Percentiles rank a stretch among this genome's conserved stretches.
Conservation (phyloP, 2,329 filamentous ascomycete genomes). For the Aspergillus quadricinctus region DNA sequence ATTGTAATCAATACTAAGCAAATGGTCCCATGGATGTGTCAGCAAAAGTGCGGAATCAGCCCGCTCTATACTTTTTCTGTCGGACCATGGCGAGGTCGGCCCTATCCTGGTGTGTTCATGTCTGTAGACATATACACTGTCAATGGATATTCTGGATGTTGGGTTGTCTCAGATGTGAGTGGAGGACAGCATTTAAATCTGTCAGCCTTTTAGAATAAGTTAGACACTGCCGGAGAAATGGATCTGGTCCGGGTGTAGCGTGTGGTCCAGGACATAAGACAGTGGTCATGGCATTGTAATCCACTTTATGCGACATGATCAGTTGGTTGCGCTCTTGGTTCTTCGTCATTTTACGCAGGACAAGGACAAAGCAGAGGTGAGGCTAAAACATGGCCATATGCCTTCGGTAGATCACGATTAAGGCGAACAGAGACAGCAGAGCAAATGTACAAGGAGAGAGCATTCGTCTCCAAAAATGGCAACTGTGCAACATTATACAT, state of each 20-base stretch:
- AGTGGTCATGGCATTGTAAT: neutral
- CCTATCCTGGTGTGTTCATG: neutral
- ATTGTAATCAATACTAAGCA: constrained; percentile 4
- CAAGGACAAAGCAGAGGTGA: neutral
- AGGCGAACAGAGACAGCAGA: neutral
- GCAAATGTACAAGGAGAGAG: neutral
- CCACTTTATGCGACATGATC: neutral
- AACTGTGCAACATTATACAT: neutral
- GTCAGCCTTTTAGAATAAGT: neutral
- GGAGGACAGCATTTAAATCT: neutral
- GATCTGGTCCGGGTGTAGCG: neutral
- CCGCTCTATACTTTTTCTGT: constrained; percentile 10
- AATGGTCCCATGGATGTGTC: constrained; percentile 15
- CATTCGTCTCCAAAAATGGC: neutral
- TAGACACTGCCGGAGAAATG: neutral
- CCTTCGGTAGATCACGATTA: neutral
- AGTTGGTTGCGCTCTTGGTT: neutral
- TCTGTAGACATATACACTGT: neutral
- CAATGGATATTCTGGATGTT: neutral
- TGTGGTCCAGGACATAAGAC: neutral
- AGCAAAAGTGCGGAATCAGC: constrained; percentile 19
- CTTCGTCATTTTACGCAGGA: neutral
- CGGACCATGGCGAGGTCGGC: neutral
- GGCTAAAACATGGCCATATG: neutral
- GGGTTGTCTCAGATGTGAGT: neutral